Evolutionary conservation across 768 basidiomycete genomes (phyloP), one percentile per base, ranked within the genome.

Genomic region (Tylopilus vinaceipallidus): DNA sequence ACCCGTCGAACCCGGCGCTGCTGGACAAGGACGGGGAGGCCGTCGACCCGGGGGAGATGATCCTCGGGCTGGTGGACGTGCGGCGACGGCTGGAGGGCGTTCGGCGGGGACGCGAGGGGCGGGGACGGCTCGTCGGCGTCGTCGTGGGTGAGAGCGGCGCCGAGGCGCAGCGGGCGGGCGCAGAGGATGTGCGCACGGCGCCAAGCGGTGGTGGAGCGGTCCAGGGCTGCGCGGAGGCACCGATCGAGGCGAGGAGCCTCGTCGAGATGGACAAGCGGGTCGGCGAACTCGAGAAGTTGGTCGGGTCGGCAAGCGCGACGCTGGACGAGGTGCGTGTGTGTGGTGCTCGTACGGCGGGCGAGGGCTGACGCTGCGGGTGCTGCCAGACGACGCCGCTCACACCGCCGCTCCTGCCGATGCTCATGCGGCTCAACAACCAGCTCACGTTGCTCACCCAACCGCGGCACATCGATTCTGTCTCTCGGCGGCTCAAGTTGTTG

Each of bases 391-490:
- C 87, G 0, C 84, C 85, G 2, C 75, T 92, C 16, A 86, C 90
- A 0, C 78, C 86, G 6, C 89, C 91, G 3, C 75, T 98, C n/a
- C 72, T 97, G 4, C 86, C 91, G 0, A 79, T 90, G 42, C 77
- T 98, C 45, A 80, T 81, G 16, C 82, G 89, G 37, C 81, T 98
- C 37, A 92, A 91, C 61, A 82, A 83, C 19, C 93, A 97, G 64
- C 73, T 98, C 20, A 81, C 84, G 7, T 75, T 98, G 14, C 82
- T 99, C 39, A 91, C 95, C 0, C 94, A 98, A 71, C 95, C 97
- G 0, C 84, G 95, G 14, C 94, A 98, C 63, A 85, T 98, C 42
- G 97, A 99, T 68, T 89, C 92, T 11, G 88, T 98, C 54, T 95
- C 95, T 2, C 82, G 95, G 5, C 85, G 95, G 5, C 80, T 98